These are phyloP conservation scores for Candida multigemmis DNA, from an alignment of 805 yeast genomes.

Conservation along the genomic window DNA sequence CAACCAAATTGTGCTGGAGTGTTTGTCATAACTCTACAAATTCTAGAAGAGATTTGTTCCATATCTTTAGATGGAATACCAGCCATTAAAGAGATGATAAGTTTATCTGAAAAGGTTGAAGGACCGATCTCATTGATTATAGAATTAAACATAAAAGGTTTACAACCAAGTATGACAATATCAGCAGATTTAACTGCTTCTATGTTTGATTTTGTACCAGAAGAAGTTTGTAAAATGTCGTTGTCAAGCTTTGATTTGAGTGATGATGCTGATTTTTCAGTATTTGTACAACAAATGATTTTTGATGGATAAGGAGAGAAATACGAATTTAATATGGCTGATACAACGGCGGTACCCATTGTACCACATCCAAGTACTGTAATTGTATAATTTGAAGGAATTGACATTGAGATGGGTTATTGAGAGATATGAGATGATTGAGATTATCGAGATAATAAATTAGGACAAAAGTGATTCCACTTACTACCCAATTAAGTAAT, in stretches of 20 bases:
- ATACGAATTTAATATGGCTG: conserved; percentile 54
- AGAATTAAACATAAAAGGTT: conserved; percentile 69
- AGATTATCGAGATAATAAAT: no score
- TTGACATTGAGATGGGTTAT: no score
- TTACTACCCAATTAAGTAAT: no score
- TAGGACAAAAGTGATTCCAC: no score
- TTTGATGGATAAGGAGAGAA: conserved; percentile 53
- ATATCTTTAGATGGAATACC: conserved; percentile 83
- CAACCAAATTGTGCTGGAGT: conserved; percentile 91
- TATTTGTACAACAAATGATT: conserved; percentile 72
- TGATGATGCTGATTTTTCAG: conserved; percentile 24
- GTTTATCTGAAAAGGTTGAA: conserved; percentile 39
- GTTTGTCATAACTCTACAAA: conserved; percentile 95
- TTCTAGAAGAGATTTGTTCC: conserved; percentile 38
- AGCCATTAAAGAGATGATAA: conserved; percentile 78
- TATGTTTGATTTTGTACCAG: conserved; percentile 33
- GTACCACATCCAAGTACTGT: conserved; percentile 89
- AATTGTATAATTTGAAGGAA: conserved; percentile 56
- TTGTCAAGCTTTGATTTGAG: conserved; percentile 34
- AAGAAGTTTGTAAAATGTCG: conserved; percentile 42
- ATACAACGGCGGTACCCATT: conserved; percentile 88
- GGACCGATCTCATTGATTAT: conserved; percentile 45
- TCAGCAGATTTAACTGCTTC: conserved; percentile 57
- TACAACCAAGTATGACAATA: conserved; percentile 74
- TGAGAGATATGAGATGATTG: no score